Evolutionary conservation across 495 filamentous ascomycete species (phyloP).

Genomic region (Xylaria curta): DNA sequence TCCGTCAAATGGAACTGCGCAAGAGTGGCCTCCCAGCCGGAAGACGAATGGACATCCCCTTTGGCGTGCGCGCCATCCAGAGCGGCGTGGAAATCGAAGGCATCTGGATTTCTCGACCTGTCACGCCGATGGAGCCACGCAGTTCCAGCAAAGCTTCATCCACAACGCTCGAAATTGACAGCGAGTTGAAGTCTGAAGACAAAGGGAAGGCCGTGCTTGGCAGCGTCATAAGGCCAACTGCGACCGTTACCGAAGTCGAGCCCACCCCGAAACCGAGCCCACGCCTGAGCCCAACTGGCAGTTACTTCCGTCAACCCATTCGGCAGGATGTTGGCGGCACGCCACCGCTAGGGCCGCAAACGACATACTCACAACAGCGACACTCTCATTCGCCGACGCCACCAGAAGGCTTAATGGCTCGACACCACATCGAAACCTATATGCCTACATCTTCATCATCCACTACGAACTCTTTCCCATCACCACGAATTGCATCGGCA

Average conservation of each 20-base stretch:
- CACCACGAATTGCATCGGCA: conserved; percentile 34
- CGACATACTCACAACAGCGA: conserved; percentile 31
- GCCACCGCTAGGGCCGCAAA: conserved; percentile 30
- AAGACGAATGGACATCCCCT: conserved; percentile 72
- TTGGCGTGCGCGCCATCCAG: conserved; percentile 88
- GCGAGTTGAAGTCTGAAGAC: conserved; percentile 31
- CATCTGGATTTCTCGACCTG: conserved; percentile 80
- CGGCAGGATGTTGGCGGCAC: conserved; percentile 26
- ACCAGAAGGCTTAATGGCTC: conserved; percentile 20
- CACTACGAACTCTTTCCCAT: conserved; percentile 27
- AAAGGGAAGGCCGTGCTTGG: conserved; percentile 32
- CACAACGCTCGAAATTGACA: conserved; percentile 39
- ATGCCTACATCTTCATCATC: conserved; percentile 38
- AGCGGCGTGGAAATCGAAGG: conserved; percentile 85
- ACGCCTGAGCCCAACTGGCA: conserved; percentile 35
- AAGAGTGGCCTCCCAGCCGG: conserved; percentile 53
- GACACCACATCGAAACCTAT: conserved; percentile 37
- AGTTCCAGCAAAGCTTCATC: conserved; percentile 44
- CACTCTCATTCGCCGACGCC: conserved; percentile 23
- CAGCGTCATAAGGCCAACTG: conserved; percentile 18
- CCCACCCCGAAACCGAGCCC: conserved; percentile 38
- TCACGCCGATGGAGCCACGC: conserved; percentile 54
- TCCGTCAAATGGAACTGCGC: conserved; percentile 59
- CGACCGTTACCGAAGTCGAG: conserved; percentile 31
- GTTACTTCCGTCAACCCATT: conserved; percentile 33